Conservation (phyloP, 345 rosid species). For the Gossypium sturtianum region DNA sequence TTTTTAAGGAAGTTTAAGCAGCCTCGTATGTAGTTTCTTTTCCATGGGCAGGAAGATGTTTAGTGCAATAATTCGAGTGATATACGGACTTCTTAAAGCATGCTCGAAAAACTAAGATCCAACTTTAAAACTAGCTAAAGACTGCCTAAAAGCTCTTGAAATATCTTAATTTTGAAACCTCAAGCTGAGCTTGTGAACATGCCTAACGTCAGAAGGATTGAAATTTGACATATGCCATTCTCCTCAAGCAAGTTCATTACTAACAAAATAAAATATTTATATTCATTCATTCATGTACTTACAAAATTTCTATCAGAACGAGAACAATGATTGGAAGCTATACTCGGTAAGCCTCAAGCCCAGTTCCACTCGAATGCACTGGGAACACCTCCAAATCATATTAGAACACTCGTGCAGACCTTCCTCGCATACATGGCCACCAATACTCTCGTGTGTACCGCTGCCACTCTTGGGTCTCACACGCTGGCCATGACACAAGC, state of each 20-base stretch:
- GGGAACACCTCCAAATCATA: not conserved
- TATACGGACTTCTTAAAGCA: no score
- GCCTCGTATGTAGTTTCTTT: no score
- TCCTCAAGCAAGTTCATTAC: not conserved
- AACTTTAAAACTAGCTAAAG: no score
- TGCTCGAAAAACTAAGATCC: no score
- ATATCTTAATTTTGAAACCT: no score
- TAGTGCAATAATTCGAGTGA: no score
- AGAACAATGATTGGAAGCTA: not conserved
- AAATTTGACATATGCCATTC: not conserved
- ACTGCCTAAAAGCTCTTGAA: no score
- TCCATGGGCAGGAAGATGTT: no score
- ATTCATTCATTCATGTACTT: not conserved
- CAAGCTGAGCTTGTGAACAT: not conserved
- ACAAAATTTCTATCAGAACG: not conserved
- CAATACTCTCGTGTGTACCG: no score
- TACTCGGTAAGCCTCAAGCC: not conserved
- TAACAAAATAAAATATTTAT: no score
- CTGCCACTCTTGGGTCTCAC: not conserved
- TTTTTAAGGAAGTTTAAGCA: no score
- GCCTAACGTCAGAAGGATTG: not conserved
- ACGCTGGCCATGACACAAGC: not conserved
- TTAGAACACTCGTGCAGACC: not conserved
- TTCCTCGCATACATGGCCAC: not conserved
- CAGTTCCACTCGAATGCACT: no score